Evolutionary conservation across 2,329 filamentous ascomycete species (phyloP).

Genomic region (Chaetothyriales sp.): DNA sequence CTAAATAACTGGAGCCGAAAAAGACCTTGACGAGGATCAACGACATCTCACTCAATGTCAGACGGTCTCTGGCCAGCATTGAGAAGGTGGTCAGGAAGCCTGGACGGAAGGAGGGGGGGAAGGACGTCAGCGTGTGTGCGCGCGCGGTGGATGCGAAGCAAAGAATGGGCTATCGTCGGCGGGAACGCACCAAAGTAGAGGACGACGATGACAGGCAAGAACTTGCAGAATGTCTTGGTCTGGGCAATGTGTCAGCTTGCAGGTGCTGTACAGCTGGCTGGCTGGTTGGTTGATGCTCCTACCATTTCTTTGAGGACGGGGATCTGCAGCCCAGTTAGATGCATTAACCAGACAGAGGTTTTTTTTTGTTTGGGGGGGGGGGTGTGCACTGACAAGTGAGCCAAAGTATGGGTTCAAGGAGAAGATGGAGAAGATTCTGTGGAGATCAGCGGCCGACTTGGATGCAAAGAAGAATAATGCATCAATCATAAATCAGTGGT

Average conservation of each 20-base stretch:
- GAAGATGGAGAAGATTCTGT: conserved; percentile 68
- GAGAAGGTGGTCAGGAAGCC: conserved; percentile 72
- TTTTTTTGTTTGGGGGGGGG: neutral
- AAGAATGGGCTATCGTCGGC: no score
- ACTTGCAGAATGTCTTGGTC: conserved; percentile 80
- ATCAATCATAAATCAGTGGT: conserved; percentile 1
- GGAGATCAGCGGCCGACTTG: conserved; percentile 3
- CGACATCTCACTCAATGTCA: conserved; percentile 43
- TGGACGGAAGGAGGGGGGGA: no score
- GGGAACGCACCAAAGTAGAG: conserved; percentile 56
- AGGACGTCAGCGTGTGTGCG: no score
- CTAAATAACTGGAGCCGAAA: conserved; percentile 47
- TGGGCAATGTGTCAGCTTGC: conserved; percentile 19
- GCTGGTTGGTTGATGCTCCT: conserved; percentile 9
- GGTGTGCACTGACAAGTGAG: conserved; percentile 42
- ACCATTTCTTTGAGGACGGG: conserved; percentile 88
- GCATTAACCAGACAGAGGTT: neutral
- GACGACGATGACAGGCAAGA: conserved; percentile 62
- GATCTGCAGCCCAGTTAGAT: conserved; percentile 36
- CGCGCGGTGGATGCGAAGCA: conserved; percentile 6
- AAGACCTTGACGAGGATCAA: conserved; percentile 50
- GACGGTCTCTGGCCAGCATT: conserved; percentile 44
- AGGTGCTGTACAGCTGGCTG: neutral
- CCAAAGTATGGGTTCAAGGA: conserved; percentile 85
- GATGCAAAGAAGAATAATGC: no score